Conservation (phyloP, 2,329 filamentous ascomycete species). For the Aspergillus pseudotamarii region DNA sequence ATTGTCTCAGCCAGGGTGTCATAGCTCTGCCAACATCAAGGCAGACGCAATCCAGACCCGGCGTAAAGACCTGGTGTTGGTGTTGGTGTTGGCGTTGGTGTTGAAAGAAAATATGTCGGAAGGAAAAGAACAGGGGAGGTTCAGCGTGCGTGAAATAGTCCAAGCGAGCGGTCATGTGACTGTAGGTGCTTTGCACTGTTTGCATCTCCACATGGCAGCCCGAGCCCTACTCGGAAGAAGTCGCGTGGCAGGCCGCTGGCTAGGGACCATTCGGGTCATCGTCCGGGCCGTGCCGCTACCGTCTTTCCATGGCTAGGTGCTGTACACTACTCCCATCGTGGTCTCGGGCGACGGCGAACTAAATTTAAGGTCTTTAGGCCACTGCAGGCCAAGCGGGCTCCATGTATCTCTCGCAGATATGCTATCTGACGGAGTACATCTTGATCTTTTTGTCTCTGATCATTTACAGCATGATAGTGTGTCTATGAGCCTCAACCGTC, state of each 20-base stretch:
- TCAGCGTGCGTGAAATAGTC: slow-evolving; percentile 13
- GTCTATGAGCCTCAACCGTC: background rate
- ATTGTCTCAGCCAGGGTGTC: slow-evolving; percentile 1
- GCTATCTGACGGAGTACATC: background rate
- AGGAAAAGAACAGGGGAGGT: slow-evolving; percentile 10
- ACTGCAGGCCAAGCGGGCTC: background rate
- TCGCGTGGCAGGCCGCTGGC: background rate
- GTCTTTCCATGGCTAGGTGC: background rate
- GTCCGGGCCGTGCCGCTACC: slow-evolving; percentile 16
- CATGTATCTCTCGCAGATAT: background rate
- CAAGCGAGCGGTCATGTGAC: slow-evolving; percentile 19
- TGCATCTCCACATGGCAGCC: slow-evolving; percentile 6
- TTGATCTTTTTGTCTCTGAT: background rate
- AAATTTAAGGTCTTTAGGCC: slow-evolving; percentile 3
- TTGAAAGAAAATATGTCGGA: slow-evolving; percentile 6
- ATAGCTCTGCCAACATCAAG: slow-evolving; percentile 15
- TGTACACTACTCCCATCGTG: background rate
- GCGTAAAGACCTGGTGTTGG: background rate
- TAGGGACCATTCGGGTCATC: slow-evolving; percentile 4
- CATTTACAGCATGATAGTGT: background rate
- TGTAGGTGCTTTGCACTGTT: slow-evolving; percentile 5
- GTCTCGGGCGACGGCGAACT: background rate
- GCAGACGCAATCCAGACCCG: slow-evolving; percentile 8
- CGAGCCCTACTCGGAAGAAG: background rate
- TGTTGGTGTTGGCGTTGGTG: background rate